Base-by-base conservation (phyloP, 2,329 filamentous ascomycete species). In the Thermomyces lanuginosus region DNA sequence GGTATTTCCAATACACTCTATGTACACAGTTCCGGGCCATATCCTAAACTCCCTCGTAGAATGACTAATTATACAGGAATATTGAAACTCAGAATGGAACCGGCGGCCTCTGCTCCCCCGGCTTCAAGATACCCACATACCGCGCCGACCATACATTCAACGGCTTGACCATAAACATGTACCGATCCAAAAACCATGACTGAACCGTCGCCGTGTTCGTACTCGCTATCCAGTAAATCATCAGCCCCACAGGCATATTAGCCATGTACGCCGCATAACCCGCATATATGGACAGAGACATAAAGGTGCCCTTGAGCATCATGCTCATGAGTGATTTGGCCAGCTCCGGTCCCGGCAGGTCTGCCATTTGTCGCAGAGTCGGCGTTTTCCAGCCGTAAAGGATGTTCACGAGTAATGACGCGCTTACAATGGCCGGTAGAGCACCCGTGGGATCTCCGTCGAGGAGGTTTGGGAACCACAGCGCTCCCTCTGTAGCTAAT, bases 381-480 rank as follows among this genome's bases (percentile, higher is more conserved):
- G 31, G 24, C 2, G 30, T 33, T 22, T 44, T 45, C 45, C 46
- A 51, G 5, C 49, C 49, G 10, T 15, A 21, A 8, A 33, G 41
- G 19, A 69, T 44, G 34, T 65, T 68, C 5, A 55, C 34, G 9
- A 69, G 44, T 31, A 70, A 61, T 4, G 59, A 49, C 1, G 46
- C 52, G 1, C 59, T 61, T 12, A 69, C 49, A 3, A 61, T 31
- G 21, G 60, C 51, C 0, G 67, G 65, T 2, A 72, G 50, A 2
- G 55, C 36, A 2, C 60, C 47, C 2, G 56, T 58, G 0, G 66
- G 56, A 37, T 75, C 70, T 6, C 64, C 49, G 0, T 55, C 40
- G 4, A 66, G 48, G 8, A 76, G 56, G 41, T 74, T 57, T 1
- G 61, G 56, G 30, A 72, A 72, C 69, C 69, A 76, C 2, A 70